A percentile compares a stretch with the other conserved stretches of the same genome.
Evolutionary conservation across 1,284 basidiomycete genomes (phyloP).

Genomic region (Schizophyllum amplum): DNA sequence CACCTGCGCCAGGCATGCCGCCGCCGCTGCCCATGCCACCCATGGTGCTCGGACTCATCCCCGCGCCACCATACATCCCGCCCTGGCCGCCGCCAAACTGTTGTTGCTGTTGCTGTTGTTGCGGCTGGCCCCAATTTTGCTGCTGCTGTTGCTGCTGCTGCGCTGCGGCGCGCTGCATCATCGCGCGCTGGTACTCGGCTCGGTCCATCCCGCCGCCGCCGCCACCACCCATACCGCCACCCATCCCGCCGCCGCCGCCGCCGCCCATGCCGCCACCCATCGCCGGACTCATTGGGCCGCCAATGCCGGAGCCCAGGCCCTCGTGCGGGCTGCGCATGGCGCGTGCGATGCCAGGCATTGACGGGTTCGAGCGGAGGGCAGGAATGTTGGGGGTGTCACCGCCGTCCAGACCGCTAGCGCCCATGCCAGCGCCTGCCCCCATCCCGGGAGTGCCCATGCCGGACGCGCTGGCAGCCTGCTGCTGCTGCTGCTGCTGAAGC

Average conservation of each 20-base stretch:
- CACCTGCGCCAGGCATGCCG: conserved; percentile 23
- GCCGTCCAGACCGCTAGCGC: background rate
- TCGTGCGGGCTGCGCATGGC: conserved; percentile 65
- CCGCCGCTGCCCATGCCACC: conserved; percentile 26
- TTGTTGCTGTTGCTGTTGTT: conserved; percentile 6
- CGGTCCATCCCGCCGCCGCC: conserved; percentile 38
- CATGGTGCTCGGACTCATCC: conserved; percentile 27
- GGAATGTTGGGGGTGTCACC: conserved; percentile 24
- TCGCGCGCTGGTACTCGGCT: conserved; percentile 24
- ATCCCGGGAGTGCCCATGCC: conserved; percentile 17
- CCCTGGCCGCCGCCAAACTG: background rate
- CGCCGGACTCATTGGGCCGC: no score
- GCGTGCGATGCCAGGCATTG: conserved; percentile 64
- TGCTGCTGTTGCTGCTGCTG: background rate
- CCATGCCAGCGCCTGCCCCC: background rate
- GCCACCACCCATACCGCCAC: conserved; percentile 53
- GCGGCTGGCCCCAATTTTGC: conserved; percentile 5
- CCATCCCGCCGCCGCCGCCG: conserved; percentile 16
- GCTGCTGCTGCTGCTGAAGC: conserved; percentile 20
- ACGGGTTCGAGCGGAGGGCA: conserved; percentile 41
- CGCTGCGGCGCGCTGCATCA: conserved; percentile 13
- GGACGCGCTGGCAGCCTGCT: conserved; percentile 27
- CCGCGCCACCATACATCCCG: conserved; percentile 8
- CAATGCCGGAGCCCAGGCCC: conserved; percentile 2
- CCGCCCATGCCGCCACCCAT: background rate